Conservation (phyloP, 257 asterid species). For the Lycium ferocissimum region DNA sequence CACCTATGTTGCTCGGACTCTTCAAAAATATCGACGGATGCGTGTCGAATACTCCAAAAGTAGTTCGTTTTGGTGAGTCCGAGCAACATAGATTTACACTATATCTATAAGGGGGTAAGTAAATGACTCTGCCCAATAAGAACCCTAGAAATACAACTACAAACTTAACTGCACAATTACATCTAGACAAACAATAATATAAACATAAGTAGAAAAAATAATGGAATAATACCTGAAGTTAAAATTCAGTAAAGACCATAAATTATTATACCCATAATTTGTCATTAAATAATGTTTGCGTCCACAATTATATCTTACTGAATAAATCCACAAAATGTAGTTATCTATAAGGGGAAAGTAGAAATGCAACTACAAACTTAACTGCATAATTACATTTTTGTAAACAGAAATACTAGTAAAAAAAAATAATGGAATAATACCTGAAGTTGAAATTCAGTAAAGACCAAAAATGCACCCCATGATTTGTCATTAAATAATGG, state of each 20-base stretch:
- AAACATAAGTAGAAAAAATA: not conserved
- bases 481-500: conserved; percentile 27
- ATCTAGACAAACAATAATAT: not conserved
- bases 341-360: too few species aligned
- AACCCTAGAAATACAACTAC: too few species aligned
- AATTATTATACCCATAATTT: conserved; percentile 4
- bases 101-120: too few species aligned
- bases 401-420: not conserved
- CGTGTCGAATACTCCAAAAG: too few species aligned
- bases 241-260: conserved; percentile 12
- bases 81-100: too few species aligned
- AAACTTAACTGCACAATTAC: not conserved
- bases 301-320: not conserved
- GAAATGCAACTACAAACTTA: not conserved
- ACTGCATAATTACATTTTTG: not conserved
- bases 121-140: too few species aligned
- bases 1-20: too few species aligned
- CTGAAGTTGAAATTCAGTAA: conserved; percentile 15
- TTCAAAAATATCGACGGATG: too few species aligned
- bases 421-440: not conserved
- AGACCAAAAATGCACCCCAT: conserved; percentile 18
- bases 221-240: conserved; percentile 21
- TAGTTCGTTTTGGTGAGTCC: too few species aligned
- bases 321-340: not conserved
- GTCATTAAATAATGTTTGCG: conserved; percentile 23